Evolutionary conservation across 495 filamentous ascomycete species (phyloP), one percentile per base, ranked within the genome.

Genomic region (Aspergillus bridgeri): DNA sequence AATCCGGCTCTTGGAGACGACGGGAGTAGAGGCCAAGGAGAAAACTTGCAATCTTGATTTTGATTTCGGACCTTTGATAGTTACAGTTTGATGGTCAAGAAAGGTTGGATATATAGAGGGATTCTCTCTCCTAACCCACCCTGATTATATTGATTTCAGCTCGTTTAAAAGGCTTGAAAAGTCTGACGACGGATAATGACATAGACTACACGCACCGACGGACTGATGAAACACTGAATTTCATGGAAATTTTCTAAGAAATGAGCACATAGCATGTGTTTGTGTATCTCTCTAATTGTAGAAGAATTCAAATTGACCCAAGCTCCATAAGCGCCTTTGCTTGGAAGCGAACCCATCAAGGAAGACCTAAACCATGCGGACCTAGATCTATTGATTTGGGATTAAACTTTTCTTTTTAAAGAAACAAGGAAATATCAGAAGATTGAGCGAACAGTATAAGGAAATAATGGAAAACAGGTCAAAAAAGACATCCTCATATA

Each of bases 1-100:
- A 65, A 22, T 58, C 64, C 57, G 69, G 64, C 19, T 64, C 68
- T 21, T 77, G 76, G 75, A 75, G 75, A 58, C 65, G 69, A 18
- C 49, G 53, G 45, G 62, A 65, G 13, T 38, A 38, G 13, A 15
- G 33, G 8, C n/a, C 5, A 50, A 42, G 6, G 27, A 50, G n/a
- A 22, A 50, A n/a, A 25, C 6, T 20, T n/a, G 3, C n/a, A 6
- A 9, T 42, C 42, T 11, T 52, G 49, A 8, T n/a, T 18, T 29
- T 29, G 6, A 1, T 29, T 29, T 27, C 11, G 6, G 2, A 29
- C 11, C 27, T 7, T 1, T 7, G 27, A 29, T 29, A 29, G 6
- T 9, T 9, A 29, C 1, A 9, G 27, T 29, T 29, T 29, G 27
- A 9, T 6, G 27, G 11, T 29, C n/a, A n/a, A n/a, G n/a, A n/a